Base-by-base conservation (phyloP, 768 basidiomycete genomes). In the Scleroderma citrinum region DNA sequence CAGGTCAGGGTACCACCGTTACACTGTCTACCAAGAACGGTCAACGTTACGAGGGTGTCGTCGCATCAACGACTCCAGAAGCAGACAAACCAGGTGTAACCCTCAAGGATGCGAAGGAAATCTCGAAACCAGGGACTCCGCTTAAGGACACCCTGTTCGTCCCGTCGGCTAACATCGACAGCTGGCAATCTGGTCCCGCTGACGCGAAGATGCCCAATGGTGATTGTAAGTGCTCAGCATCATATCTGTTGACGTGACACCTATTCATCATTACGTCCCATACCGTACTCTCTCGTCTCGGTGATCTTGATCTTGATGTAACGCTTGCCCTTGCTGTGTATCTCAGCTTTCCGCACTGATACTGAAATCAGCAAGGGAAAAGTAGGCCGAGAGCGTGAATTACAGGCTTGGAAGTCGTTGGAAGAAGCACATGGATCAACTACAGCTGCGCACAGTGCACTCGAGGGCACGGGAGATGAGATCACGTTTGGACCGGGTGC, bases 311-410 rank as follows among this genome's bases (percentile, higher is more conserved):
- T 49, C 13, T 50, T 64, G 30, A 68, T 58, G 29, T 32, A 7
- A 19, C 20, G 19, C 24, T 20, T 44, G n/a, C 35, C 46, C 17
- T 46, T 55, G 48, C 48, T 45, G 32, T 48, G 26, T 29, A 8
- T 29, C 26, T 8, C 66, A 89, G 88, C 81, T 14, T 92, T 92
- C 72, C 78, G 87, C 56, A 92, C 87, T 21, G 89, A 92, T 62
- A 72, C 80, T 8, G 89, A 92, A 56, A 92, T 92, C 57, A 78
- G 76, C 59, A 81, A 79, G 65, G 76, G 75, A 54, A 70, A 64
- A 24, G 56, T 56, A 13, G 62, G 71, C 8, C 80, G 81, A 38
- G 85, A 89, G 57, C 87, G 90, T 48, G 88, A 90, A 56, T 71
- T 92, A 40, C 85, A 88, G 60, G 83, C 85, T 10, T 92, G 90